These are phyloP conservation scores for Penicillium goetzii DNA, from an alignment of 495 filamentous ascomycete genomes.

Conservation along the genomic window DNA sequence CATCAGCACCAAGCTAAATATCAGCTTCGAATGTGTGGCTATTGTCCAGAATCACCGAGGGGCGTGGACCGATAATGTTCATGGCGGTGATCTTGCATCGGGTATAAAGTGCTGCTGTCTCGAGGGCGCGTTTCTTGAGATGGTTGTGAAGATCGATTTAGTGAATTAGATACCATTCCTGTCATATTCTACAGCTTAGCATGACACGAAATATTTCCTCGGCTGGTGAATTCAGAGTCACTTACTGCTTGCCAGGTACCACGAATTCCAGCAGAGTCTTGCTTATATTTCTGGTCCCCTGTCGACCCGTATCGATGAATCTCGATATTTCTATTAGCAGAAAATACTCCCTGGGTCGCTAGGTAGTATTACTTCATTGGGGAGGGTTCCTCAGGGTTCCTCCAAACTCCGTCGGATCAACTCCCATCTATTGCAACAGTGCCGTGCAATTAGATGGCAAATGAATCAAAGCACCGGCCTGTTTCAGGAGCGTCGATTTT, in stretches of 20 bases:
- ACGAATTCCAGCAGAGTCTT: slow-evolving; percentile 20
- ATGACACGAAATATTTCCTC: background rate
- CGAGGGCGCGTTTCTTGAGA: slow-evolving; percentile 43
- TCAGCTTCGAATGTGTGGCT: background rate
- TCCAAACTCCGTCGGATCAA: background rate
- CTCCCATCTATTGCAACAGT: slow-evolving; percentile 49
- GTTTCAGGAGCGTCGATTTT: slow-evolving; percentile 54
- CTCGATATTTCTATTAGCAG: background rate
- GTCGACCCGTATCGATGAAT: slow-evolving; percentile 25
- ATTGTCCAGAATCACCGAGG: background rate
- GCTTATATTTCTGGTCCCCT: background rate
- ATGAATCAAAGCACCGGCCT: slow-evolving; percentile 59
- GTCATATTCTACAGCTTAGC: background rate
- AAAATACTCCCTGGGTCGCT: too few relatives aligned
- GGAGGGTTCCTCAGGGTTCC: background rate
- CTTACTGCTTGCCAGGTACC: slow-evolving; percentile 30
- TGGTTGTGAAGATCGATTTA: slow-evolving; percentile 57
- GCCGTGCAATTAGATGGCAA: slow-evolving; percentile 54
- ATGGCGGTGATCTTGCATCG: slow-evolving; percentile 33
- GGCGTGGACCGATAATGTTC: background rate
- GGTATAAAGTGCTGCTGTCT: slow-evolving; percentile 52
- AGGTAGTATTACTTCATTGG: background rate
- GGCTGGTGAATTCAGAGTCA: background rate
- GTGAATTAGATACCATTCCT: slow-evolving; percentile 51
- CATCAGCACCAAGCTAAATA: background rate